phyloP scores from a whole-genome alignment of 2,329 filamentous ascomycete species.

The Davidsoniella neocaledoniae region DNA sequence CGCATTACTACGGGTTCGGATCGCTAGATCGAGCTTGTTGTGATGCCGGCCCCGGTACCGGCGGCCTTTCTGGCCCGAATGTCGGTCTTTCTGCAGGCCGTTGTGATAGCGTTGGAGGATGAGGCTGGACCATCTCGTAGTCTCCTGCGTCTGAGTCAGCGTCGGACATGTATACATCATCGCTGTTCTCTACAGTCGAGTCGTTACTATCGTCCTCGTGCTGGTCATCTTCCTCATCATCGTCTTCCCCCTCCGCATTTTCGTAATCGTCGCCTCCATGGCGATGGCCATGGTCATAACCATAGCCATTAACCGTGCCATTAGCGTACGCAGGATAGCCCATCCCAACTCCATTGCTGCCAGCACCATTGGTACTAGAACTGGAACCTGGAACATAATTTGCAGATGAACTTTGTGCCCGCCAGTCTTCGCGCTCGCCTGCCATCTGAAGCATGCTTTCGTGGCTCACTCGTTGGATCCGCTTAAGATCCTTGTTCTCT shows the following conservation, averaged over 20 bases:
- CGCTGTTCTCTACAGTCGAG: conserved; percentile 4
- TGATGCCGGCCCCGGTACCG: conserved; percentile 15
- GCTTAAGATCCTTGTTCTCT: conserved; percentile 78
- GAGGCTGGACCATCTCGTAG: background rate
- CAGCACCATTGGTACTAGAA: background rate
- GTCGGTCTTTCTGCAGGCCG: conserved; percentile 4
- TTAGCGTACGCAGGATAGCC: background rate
- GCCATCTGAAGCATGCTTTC: conserved; percentile 96
- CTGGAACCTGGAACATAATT: conserved; percentile 6
- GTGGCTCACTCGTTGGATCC: conserved; percentile 86
- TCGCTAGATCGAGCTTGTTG: background rate
- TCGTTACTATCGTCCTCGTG: conserved; percentile 3
- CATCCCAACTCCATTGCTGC: conserved; percentile 2
- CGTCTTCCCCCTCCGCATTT: background rate
- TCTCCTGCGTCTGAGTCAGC: conserved; percentile 7
- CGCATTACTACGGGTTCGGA: background rate
- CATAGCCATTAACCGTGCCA: background rate
- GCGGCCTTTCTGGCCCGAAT: conserved; percentile 10
- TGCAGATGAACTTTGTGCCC: conserved; percentile 32
- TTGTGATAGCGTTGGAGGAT: background rate
- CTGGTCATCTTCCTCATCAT: background rate
- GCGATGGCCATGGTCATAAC: background rate
- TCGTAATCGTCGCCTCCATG: background rate
- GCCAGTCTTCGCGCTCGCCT: conserved; percentile 74
- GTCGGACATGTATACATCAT: conserved; percentile 5